Percentiles rank a stretch among this genome's conserved stretches.
Conservation (phyloP, 768 basidiomycete genomes). For the Amanita muscaria region DNA sequence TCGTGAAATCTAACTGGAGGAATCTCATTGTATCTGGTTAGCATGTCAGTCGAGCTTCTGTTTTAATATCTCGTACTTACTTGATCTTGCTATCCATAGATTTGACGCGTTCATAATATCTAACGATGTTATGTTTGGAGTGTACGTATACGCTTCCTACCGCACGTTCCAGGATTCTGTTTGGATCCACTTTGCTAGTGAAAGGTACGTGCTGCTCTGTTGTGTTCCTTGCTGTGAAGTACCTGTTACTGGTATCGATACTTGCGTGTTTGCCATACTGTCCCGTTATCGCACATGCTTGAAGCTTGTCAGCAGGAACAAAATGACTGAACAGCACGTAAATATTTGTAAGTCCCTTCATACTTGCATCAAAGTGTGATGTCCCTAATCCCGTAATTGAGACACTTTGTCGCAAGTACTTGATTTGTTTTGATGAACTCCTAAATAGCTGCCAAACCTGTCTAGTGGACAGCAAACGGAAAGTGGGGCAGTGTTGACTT, state of each 20-base stretch:
- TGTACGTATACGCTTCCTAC: constrained; percentile 3
- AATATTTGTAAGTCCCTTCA: not conserved
- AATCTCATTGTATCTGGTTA: too few relatives aligned
- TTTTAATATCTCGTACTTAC: too few relatives aligned
- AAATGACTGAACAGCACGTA: not conserved
- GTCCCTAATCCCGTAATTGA: constrained; percentile 5
- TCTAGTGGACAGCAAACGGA: not conserved
- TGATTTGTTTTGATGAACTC: not conserved
- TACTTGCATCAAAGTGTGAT: not conserved
- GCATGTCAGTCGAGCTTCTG: too few relatives aligned
- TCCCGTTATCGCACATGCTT: not conserved
- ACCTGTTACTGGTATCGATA: constrained; percentile 9
- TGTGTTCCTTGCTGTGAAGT: constrained; percentile 9
- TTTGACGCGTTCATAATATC: constrained; percentile 6
- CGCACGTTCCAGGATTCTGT: constrained; percentile 8
- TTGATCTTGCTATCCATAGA: too few relatives aligned
- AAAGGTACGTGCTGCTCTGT: constrained; percentile 3
- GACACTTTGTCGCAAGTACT: constrained; percentile 6
- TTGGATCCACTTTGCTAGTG: constrained; percentile 8
- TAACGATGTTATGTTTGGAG: constrained; percentile 12
- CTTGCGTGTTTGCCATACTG: not conserved
- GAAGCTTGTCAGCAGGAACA: constrained; percentile 1
- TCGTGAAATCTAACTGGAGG: too few relatives aligned
- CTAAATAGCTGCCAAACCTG: not conserved
- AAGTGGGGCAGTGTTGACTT: not conserved